Evolutionary conservation across 257 asterid genomes (phyloP).

Genomic region (Nicotiana noctiflora): DNA sequence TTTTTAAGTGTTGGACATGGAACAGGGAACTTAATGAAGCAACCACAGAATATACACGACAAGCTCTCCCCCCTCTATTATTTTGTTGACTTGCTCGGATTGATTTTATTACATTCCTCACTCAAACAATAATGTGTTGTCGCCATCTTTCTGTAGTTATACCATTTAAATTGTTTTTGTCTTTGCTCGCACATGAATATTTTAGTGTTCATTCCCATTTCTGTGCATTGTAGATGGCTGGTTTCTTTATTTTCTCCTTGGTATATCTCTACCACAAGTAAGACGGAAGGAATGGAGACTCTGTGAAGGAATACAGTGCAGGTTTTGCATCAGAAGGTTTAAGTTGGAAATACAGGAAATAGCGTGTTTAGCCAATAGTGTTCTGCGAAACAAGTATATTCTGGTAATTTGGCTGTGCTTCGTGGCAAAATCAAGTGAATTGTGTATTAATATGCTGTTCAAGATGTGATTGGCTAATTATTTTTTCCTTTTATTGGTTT

Average conservation of each 20-base stretch:
- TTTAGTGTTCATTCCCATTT: neutral
- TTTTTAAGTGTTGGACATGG: no score
- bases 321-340: neutral
- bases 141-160: neutral
- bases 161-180: neutral
- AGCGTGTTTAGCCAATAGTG: neutral
- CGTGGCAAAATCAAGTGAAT: no score
- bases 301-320: neutral
- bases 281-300: neutral
- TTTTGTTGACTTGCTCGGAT: no score
- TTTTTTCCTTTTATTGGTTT: no score
- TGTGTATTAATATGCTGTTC: no score
- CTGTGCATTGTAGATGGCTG: constrained; percentile 47
- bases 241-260: constrained; percentile 54
- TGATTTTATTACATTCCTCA: no score
- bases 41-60: no score
- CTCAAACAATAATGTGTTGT: no score
- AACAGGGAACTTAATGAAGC: no score
- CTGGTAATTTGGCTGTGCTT: no score
- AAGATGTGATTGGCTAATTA: no score
- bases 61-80: no score
- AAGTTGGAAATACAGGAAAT: neutral
- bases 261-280: constrained; percentile 65
- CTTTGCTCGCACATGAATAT: neutral
- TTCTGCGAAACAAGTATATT: neutral